Percentiles rank a stretch among this genome's conserved stretches.
Conservation (phyloP, 2,329 filamentous ascomycete genomes). For the Fusarium poae region DNA sequence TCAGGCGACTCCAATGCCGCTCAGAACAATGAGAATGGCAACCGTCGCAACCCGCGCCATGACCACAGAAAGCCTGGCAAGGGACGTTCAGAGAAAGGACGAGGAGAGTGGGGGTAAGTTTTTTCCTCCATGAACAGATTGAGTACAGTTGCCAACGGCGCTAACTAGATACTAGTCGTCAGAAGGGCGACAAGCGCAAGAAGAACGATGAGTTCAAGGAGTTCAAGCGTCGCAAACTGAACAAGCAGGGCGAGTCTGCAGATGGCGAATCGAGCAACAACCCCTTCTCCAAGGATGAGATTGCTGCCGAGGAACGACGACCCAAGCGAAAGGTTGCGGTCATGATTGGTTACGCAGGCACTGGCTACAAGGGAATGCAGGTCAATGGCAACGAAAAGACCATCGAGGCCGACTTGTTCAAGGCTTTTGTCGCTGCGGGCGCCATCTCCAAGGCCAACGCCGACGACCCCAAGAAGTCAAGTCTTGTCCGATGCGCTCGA, state of each 20-base stretch:
- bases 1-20: constrained; percentile 40
- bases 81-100: constrained; percentile 50
- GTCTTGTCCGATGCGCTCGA: constrained; percentile 90
- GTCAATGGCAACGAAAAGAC: constrained; percentile 86
- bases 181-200: constrained; percentile 56
- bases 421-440: constrained; percentile 88
- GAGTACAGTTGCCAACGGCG: constrained; percentile 47
- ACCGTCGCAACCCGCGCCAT: constrained; percentile 49
- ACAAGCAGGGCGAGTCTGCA: constrained; percentile 53
- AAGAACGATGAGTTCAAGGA: constrained; percentile 57
- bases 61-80: constrained; percentile 49
- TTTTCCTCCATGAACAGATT: background rate
- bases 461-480: constrained; percentile 95
- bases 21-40: constrained; percentile 40
- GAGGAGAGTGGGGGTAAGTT: constrained; percentile 51
- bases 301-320: constrained; percentile 84
- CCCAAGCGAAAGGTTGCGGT: constrained; percentile 98
- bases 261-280: constrained; percentile 55
- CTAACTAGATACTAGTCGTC: constrained; percentile 55
- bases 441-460: constrained; percentile 98
- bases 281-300: constrained; percentile 79
- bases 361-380: constrained; percentile 98
- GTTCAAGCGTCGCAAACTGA: constrained; percentile 59
- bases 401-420: constrained; percentile 95
- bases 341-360: constrained; percentile 94